Conservation (phyloP, 139 green algal species). For the Raphidocelis subcapitata region DNA sequence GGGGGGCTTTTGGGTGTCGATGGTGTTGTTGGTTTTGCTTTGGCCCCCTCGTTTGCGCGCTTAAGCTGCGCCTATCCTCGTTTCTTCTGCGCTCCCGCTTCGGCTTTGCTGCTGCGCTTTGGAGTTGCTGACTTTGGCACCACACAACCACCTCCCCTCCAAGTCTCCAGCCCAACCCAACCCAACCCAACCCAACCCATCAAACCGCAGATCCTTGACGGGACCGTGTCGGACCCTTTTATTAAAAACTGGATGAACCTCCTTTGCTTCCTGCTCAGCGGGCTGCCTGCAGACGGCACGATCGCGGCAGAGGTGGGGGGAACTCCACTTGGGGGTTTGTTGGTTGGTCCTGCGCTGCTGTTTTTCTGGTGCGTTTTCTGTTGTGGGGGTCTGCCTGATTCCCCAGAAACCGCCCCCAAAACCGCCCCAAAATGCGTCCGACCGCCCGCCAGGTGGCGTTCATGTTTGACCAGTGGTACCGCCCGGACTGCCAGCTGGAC, state of each 20-base stretch:
- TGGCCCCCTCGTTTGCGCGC: too few species aligned
- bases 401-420: too few species aligned
- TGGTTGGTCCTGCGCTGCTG: conserved; percentile 32
- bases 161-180: too few species aligned
- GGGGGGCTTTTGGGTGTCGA: too few species aligned
- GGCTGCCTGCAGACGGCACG: conserved; percentile 87
- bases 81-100: too few species aligned
- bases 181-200: too few species aligned
- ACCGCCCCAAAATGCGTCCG: not conserved
- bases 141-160: too few species aligned
- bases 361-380: conserved; percentile 12
- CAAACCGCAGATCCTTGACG: conserved; percentile 63
- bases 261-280: conserved; percentile 94
- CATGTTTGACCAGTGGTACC: conserved; percentile 89
- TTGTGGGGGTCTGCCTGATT: conserved; percentile 20
- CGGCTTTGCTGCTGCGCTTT: not conserved
- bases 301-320: conserved; percentile 82
- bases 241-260: conserved; percentile 94
- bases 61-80: too few species aligned
- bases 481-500: conserved; percentile 74
- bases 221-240: conserved; percentile 75
- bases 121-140: too few species aligned
- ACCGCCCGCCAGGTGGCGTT: conserved; percentile 58
- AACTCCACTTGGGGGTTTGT: too few species aligned
- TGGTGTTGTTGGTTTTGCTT: too few species aligned